Base-by-base conservation (phyloP, 192 early-diverging fungal species). In the Rhizoclosmatium sp. region DNA sequence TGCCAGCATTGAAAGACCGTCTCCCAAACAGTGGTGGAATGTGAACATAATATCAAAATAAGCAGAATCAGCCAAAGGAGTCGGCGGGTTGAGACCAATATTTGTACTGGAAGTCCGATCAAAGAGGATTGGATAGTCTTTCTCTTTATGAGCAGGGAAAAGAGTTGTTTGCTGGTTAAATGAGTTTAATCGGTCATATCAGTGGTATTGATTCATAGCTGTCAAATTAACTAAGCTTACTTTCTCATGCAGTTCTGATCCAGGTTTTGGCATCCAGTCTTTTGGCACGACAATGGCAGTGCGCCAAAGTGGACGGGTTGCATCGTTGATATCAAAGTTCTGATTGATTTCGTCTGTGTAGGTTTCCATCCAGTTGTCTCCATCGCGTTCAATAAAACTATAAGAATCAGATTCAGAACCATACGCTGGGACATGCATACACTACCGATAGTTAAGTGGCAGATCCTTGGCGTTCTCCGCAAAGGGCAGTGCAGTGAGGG, bases 21-120 rank as follows among this genome's bases (percentile, higher is more conserved):
- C 31, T 31, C 31, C 31, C 31, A 31, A 31, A 31, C 31, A 31
- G 31, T 31, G 31, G 31, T 31, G 31, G 66, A 86, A 85, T 5
- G 85, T 79, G 64, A 83, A 82, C 48, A 83, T 83, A 59, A 85
- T 58, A 14, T 85, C 78, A 60, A 85, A 85, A 7, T 39, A 47
- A 47, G 23, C 23, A 40, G 61, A 31, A 45, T 60, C 74, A 19
- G 74, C 60, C 4, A 45, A 21, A 62, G 60, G 21, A 14, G 61
- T 62, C n/a, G 74, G 74, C n/a, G 44, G 42, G 12, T 21, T 21
- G 41, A 65, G 60, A n/a, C 71, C 71, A 59, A 56, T 39, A 14
- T 40, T 40, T 39, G 12, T n/a, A 56, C 49, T 16, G 21, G 39
- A 19, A 19, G n/a, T 19, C 14, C 62, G 62, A 65, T 65, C 62